Base-by-base conservation (phyloP, 1,284 basidiomycete genomes). In the Irpex lacteus region DNA sequence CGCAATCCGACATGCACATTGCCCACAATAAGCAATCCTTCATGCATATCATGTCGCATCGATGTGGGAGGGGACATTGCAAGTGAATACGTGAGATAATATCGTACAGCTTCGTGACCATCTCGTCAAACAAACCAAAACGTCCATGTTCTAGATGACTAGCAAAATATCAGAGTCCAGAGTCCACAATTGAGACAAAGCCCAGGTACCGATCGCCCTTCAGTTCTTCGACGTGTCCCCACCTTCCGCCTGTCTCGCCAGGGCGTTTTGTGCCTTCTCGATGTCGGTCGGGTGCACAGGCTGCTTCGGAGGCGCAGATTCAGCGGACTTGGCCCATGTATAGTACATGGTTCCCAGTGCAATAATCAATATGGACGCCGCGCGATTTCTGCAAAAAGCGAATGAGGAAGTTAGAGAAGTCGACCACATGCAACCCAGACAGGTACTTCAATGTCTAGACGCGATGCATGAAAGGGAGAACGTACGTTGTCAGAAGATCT, bases 321-420 rank as follows among this genome's bases (percentile, higher is more conserved):
- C 84, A 5, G 72, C 71, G 9, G 85, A 81, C 74, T 89, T 90
- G 63, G 86, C 76, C 88, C 87, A 90, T 18, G 88, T 90, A 72
- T 88, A 90, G 68, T 80, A 85, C 86, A 90, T 84, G 3, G 88
- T 88, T 21, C 89, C 89, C 55, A 77, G 71, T 58, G 85, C 79
- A 69, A 90, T 91, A 63, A 86, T 78, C 19, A 82, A 67, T 71
- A 90, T 88, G 21, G 88, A 90, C 1, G 74, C 68, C 4, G 80
- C 82, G 36, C 89, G 85, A 67, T 87, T 85, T n/a, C 88, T 70
- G 59, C 59, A 54, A 50, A 53, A 63, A 47, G 40, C 40, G 40
- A 34, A 34, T 34, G 40, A 47, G 40, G 60, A 60, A 58, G n/a
- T 34, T 37, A 55, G n/a, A 34, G 52, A 53, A 60, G 44, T 63